These are phyloP conservation scores for Daucus carota DNA, from an alignment of 129 eudicot species.

Conservation along the genomic window DH1_v3.0 NC_030381.2:2484001-2484500, in stretches of 20 bases:
- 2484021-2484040: background rate
- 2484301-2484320: background rate
- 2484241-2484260: conserved; percentile 26
- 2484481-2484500: background rate
- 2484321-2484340: no score
- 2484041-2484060: background rate
- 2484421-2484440: no score
- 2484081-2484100: conserved; percentile 25
- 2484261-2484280: background rate
- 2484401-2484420: no score
- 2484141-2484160: conserved; percentile 25
- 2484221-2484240: conserved; percentile 16
- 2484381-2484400: background rate
- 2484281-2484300: background rate
- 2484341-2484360: background rate
- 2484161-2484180: background rate
- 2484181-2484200: background rate
- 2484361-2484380: background rate
- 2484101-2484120: conserved; percentile 37
- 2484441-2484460: no score
- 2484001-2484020: background rate
- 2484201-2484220: background rate
- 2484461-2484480: no score
- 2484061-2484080: background rate
- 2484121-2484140: conserved; percentile 32